Conservation (phyloP, 306 rosid genomes). For the Luffa aegyptiaca region DNA sequence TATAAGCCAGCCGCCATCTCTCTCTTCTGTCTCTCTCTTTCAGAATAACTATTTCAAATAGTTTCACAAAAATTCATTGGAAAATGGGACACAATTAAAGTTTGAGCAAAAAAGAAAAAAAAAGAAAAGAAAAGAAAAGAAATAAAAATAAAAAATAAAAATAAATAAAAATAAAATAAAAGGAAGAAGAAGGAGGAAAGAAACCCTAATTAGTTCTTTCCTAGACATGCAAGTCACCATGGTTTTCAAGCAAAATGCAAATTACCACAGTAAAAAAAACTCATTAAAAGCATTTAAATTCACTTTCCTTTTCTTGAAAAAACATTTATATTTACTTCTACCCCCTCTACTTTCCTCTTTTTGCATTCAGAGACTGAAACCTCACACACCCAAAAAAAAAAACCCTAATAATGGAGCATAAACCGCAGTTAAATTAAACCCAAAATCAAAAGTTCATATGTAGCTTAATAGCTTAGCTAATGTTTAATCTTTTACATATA, state of each 20-base stretch:
- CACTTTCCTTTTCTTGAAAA: not conserved
- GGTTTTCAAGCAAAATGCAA: slow-evolving; percentile 17
- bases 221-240: slow-evolving; percentile 16
- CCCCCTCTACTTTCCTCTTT: not conserved
- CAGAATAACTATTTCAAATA: not conserved
- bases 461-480: not conserved
- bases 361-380: not conserved
- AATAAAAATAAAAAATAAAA: too few species aligned
- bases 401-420: not conserved
- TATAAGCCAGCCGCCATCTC: slow-evolving; percentile 26
- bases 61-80: slow-evolving; percentile 3
- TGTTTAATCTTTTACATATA: too few species aligned
- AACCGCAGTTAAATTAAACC: not conserved
- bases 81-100: not conserved
- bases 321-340: not conserved
- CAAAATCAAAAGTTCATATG: not conserved
- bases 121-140: too few species aligned
- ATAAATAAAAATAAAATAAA: too few species aligned
- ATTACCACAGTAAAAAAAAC: not conserved
- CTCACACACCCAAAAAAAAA: not conserved
- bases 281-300: not conserved
- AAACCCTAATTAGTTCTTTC: not conserved
- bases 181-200: not conserved
- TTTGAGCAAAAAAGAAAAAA: not conserved
- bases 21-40: slow-evolving; percentile 11